These are phyloP conservation scores for Parafenestella ontariensis DNA, from an alignment of 2,329 filamentous ascomycete genomes.

Conservation along the genomic window DNA sequence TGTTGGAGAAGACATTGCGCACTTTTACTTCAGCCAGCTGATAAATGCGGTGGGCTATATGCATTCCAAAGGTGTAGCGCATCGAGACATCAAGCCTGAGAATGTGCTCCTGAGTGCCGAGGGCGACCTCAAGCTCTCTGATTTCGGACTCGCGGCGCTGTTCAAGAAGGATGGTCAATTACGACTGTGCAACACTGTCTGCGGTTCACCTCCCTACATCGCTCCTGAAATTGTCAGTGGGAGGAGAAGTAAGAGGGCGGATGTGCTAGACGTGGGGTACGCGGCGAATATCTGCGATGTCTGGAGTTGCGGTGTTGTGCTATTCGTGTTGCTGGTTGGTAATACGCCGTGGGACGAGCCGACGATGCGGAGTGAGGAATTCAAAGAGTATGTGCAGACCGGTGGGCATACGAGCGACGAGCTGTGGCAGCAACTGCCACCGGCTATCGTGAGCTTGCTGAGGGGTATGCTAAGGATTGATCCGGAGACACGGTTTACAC, in stretches of 20 bases:
- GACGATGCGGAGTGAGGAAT: slow-evolving; percentile 85
- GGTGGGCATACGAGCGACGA: slow-evolving; percentile 84
- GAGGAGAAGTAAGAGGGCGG: slow-evolving; percentile 54
- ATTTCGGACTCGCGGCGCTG: slow-evolving; percentile 94
- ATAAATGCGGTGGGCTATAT: slow-evolving; percentile 91
- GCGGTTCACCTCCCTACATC: slow-evolving; percentile 95
- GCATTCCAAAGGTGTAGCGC: slow-evolving; percentile 93
- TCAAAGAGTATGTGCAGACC: slow-evolving; percentile 81
- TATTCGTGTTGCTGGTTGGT: slow-evolving; percentile 92
- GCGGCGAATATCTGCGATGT: slow-evolving; percentile 85
- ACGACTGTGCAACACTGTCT: slow-evolving; percentile 87
- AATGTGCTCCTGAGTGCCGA: slow-evolving; percentile 88
- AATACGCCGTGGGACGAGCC: slow-evolving; percentile 99
- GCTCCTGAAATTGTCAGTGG: slow-evolving; percentile 83
- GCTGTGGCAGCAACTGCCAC: slow-evolving; percentile 81
- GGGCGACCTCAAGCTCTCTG: slow-evolving; percentile 90
- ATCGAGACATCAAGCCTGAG: slow-evolving; percentile 79
- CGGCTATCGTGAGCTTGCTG: slow-evolving; percentile 78
- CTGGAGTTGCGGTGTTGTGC: slow-evolving; percentile 97
- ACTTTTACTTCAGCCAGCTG: slow-evolving; percentile 94
- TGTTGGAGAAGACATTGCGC: slow-evolving; percentile 91
- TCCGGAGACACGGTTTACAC: slow-evolving; percentile 76
- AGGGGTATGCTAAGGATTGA: slow-evolving; percentile 93
- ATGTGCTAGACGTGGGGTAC: slow-evolving; percentile 66
- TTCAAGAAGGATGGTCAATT: slow-evolving; percentile 87